Conservation (phyloP, 164 flowering plant genomes). For the Paratinospora sagittata region DNA sequence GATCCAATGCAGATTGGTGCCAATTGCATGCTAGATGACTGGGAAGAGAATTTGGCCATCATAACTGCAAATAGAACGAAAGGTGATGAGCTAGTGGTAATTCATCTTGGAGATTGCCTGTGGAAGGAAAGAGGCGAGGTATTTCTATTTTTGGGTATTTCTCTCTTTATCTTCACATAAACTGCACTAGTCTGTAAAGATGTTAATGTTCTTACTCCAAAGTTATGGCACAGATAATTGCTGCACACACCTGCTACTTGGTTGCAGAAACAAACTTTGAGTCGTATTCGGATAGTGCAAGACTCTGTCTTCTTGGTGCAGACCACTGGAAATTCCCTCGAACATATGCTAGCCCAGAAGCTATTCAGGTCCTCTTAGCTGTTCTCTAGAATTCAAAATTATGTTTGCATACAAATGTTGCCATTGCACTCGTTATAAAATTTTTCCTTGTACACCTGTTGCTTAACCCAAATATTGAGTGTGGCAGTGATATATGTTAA, state of each 20-base stretch:
- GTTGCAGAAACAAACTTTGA: conserved; percentile 93
- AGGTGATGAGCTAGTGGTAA: conserved; percentile 81
- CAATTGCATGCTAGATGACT: conserved; percentile 69
- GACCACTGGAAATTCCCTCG: conserved; percentile 92
- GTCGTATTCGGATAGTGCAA: conserved; percentile 81
- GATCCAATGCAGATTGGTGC: conserved; percentile 34
- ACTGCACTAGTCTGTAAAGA: background rate
- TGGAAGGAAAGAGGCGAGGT: conserved; percentile 91
- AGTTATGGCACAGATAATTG: conserved; percentile 46
- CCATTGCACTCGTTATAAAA: background rate
- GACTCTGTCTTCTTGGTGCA: conserved; percentile 90
- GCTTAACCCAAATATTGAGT: no score
- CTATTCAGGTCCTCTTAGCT: conserved; percentile 70
- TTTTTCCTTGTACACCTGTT: background rate
- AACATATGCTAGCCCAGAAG: conserved; percentile 93
- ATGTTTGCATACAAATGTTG: background rate
- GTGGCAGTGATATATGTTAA: no score
- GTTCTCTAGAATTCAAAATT: background rate
- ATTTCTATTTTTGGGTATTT: conserved; percentile 8
- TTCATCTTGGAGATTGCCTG: conserved; percentile 85
- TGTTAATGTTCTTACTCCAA: conserved; percentile 13
- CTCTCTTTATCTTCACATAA: background rate
- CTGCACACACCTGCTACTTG: conserved; percentile 94
- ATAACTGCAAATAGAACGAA: conserved; percentile 85
- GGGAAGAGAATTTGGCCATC: conserved; percentile 89